These are phyloP conservation scores for Aspergillus ellipticus DNA, from an alignment of 495 filamentous ascomycete genomes.

Conservation along the genomic window DNA sequence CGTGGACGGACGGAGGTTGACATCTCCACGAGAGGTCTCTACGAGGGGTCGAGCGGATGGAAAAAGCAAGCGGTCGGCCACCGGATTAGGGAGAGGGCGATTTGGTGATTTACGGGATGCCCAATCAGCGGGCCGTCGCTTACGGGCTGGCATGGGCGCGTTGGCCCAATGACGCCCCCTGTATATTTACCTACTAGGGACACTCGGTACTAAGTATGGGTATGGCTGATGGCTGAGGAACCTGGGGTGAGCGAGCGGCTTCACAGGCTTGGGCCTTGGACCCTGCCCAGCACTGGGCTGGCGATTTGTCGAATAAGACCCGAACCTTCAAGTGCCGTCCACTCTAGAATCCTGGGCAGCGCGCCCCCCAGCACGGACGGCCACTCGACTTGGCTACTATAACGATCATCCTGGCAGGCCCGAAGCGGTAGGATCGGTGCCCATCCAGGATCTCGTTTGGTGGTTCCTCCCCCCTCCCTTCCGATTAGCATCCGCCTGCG, in stretches of 20 bases:
- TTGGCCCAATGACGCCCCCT: background rate
- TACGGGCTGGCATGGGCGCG: background rate
- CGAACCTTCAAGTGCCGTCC: background rate
- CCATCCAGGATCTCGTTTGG: background rate
- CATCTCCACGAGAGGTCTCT: constrained; percentile 1
- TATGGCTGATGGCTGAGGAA: too few species aligned
- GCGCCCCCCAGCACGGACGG: background rate
- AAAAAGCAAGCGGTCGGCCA: too few species aligned
- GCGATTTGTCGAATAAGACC: background rate
- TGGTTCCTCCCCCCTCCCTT: too few species aligned
- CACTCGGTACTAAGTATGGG: too few species aligned
- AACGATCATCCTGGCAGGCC: background rate
- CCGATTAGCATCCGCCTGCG: background rate
- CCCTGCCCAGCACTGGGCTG: background rate
- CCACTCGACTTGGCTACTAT: background rate
- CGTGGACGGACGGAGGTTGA: background rate
- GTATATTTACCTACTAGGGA: too few species aligned
- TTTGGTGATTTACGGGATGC: background rate
- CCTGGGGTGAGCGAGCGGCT: too few species aligned
- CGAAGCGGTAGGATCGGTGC: background rate
- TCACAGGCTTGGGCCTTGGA: background rate
- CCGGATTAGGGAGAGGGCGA: background rate
- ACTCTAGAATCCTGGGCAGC: background rate
- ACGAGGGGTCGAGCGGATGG: too few species aligned
- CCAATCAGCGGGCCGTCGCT: background rate